Evolutionary conservation across 2,329 filamentous ascomycete genomes (phyloP), one percentile per base, ranked within the genome.

Genomic region (Fusarium armeniacum): DNA sequence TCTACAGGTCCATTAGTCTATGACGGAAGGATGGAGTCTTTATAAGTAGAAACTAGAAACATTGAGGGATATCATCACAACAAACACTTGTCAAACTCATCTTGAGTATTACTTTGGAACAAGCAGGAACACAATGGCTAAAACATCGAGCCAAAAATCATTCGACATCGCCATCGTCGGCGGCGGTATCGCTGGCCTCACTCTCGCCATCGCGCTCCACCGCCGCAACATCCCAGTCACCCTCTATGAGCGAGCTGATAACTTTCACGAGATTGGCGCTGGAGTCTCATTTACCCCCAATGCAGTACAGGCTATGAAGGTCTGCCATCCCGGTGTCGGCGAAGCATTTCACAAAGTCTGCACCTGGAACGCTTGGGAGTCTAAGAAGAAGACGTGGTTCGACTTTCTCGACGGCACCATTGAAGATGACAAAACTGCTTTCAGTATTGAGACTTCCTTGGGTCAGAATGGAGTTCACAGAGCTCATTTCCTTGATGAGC

Each of bases 241-340:
- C 1, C 58, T 87, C 5, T 87, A 84, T 67, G 85, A 87, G 70
- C 80, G 82, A 8, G 79, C 83, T 0, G 49, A 76, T 0, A 71
- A 74, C 2, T 81, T 84, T 55, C 76, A 79, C 4, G 84, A 85
- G 65, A 82, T 83, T 6, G 85, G 85, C 0, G 84, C 85, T 0
- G 85, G 85, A 10, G 83, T 87, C 28, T 84, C 83, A 5, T 83
- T 86, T 69, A 83, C 80, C 10, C 83, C 83, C n/a, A 86, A 85
- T 64, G 84, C 84, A 3, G 81, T 86, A 65, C 76, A 77, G 13
- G 83, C 84, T 16, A 82, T 87, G 77, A 66, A 62, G 8, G 53
- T 75, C 16, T 75, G 84, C 10, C 78, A 81, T 53, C 78, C 80
- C 0, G 72, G 75, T n/a, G 69, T 83, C 0, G 73, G 80, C 40